Evolutionary conservation across 1,139 yeast genomes (phyloP).

Genomic region (Arxiozyma heterogenica): DNA sequence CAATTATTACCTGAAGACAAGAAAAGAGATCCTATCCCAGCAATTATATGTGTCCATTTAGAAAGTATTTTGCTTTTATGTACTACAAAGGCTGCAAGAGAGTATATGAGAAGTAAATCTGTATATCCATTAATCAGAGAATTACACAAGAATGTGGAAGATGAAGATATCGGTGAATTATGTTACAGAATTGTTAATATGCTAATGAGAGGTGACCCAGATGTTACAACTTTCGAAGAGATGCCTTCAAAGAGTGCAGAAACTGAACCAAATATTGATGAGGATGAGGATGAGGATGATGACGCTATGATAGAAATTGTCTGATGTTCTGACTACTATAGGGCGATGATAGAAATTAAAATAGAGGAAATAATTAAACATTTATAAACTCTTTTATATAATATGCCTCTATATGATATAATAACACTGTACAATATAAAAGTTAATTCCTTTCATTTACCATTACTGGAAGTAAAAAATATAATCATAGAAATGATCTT

Average conservation of each 20-base stretch:
- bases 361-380: neutral
- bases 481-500: too few relatives aligned
- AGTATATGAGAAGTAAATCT: conserved; percentile 61
- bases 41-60: conserved; percentile 60
- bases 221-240: conserved; percentile 44
- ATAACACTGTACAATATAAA: neutral
- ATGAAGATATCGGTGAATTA: conserved; percentile 57
- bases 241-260: conserved; percentile 37
- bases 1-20: conserved; percentile 74
- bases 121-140: conserved; percentile 82
- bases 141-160: conserved; percentile 59
- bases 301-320: conserved; percentile 31
- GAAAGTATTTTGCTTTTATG: conserved; percentile 72
- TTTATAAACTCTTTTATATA: too few relatives aligned
- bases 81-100: conserved; percentile 66
- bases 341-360: neutral
- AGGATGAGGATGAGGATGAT: conserved; percentile 18
- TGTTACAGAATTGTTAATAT: conserved; percentile 73
- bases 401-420: neutral
- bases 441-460: neutral
- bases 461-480: too few relatives aligned
- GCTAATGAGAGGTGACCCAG: conserved; percentile 84
- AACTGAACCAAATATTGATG: conserved; percentile 30
- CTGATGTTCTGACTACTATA: conserved; percentile 4
- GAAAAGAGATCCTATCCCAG: conserved; percentile 59